A percentile compares a stretch with the other conserved stretches of the same genome.
phyloP scores from a whole-genome alignment of 73 alveolate genomes.

The Stentor roeselii region DNA sequence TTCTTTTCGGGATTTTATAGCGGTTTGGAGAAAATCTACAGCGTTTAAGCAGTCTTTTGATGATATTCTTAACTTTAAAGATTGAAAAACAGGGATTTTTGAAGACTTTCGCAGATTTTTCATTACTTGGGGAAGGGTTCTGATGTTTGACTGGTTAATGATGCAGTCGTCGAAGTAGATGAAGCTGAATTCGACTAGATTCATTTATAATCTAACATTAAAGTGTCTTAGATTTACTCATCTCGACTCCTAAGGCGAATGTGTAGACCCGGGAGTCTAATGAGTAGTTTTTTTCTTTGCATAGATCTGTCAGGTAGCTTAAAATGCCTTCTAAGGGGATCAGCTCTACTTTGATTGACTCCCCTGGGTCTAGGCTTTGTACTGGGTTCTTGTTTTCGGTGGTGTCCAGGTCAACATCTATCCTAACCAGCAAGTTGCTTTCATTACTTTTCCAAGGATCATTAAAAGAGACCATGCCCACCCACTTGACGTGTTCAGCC shows the following conservation, averaged over 20 bases:
- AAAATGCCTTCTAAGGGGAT: constrained; percentile 9
- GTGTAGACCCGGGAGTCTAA: constrained; percentile 32
- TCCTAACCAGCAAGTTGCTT: constrained; percentile 24
- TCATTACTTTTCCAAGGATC: constrained; percentile 80
- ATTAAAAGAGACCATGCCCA: constrained; percentile 49
- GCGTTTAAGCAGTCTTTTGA: too few relatives aligned
- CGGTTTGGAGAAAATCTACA: too few relatives aligned
- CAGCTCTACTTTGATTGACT: constrained; percentile 26
- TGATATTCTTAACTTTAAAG: too few relatives aligned
- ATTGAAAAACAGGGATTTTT: too few relatives aligned
- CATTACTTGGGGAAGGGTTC: too few relatives aligned
- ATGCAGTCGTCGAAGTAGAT: too few relatives aligned
- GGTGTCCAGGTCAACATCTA: constrained; percentile 25
- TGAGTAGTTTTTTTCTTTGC: constrained; percentile 25
- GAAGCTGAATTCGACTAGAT: too few relatives aligned
- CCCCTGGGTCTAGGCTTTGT: constrained; percentile 28
- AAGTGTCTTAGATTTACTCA: too few relatives aligned
- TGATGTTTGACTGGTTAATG: too few relatives aligned
- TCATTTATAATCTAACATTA: too few relatives aligned
- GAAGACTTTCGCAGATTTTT: too few relatives aligned
- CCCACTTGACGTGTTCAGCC: constrained; percentile 33
- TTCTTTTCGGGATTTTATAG: too few relatives aligned
- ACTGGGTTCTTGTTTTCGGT: constrained; percentile 31
- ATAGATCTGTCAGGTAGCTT: background rate
- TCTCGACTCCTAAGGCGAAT: constrained; percentile 27